Percentiles rank a stretch among this genome's conserved stretches.
phyloP scores from a whole-genome alignment of 352 stramenopile species.

The Phytopythium boreale region DNA sequence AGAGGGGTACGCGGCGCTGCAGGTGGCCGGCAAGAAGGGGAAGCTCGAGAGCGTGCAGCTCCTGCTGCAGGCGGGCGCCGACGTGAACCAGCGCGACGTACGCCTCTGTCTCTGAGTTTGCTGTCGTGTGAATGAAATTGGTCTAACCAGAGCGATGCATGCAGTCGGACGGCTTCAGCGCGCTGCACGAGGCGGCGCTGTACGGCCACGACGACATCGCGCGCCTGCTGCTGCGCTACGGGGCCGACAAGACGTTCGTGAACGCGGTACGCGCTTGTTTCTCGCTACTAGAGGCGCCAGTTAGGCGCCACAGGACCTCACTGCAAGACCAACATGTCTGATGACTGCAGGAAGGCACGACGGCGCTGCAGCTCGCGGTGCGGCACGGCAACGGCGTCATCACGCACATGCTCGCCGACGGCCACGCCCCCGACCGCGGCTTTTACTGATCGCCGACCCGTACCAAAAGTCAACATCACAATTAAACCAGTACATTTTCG shows the following conservation, averaged over 20 bases:
- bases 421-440: constrained; percentile 42
- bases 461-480: background rate
- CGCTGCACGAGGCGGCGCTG: constrained; percentile 69
- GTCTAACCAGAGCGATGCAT: background rate
- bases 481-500: background rate
- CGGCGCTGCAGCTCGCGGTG: constrained; percentile 59
- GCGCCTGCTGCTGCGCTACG: constrained; percentile 44
- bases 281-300: background rate
- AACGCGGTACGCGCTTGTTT: constrained; percentile 30
- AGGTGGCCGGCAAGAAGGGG: constrained; percentile 57
- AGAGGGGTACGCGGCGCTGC: constrained; percentile 57
- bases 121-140: background rate
- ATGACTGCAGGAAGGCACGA: constrained; percentile 49
- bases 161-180: constrained; percentile 69
- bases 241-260: constrained; percentile 55
- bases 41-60: constrained; percentile 49
- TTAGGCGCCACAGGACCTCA: background rate
- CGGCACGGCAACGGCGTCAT: constrained; percentile 62
- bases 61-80: constrained; percentile 41
- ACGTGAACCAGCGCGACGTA: constrained; percentile 68
- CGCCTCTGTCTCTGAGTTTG: background rate
- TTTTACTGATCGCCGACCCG: constrained; percentile 73
- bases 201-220: constrained; percentile 57
- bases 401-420: constrained; percentile 55
- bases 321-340: background rate